A percentile compares a stretch with the other conserved stretches of the same genome.
Conservation (phyloP, 1,139 yeast species). For the Yamadazyma kanchanaburiensis region DNA sequence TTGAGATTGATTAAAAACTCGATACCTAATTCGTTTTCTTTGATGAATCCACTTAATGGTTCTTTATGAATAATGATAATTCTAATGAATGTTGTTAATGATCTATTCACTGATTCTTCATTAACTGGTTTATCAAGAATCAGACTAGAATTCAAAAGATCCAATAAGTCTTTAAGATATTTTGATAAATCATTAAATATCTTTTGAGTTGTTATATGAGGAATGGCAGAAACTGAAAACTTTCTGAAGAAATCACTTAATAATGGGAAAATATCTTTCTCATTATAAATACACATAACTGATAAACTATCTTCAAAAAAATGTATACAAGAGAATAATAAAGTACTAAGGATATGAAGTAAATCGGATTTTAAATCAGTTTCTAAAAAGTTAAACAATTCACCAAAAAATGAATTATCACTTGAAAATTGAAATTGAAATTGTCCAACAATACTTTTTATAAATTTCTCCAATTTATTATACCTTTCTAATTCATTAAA, state of each 20-base stretch:
- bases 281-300: slow-evolving; percentile 9
- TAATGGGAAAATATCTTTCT: slow-evolving; percentile 22
- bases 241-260: slow-evolving; percentile 39
- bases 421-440: slow-evolving; percentile 38
- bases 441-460: slow-evolving; percentile 40
- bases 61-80: slow-evolving; percentile 59
- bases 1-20: slow-evolving; percentile 44
- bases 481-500: slow-evolving; percentile 11
- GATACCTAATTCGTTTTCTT: slow-evolving; percentile 28
- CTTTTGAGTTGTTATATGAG: slow-evolving; percentile 15
- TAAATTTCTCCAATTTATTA: slow-evolving; percentile 20
- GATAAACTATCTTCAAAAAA: slow-evolving; percentile 8
- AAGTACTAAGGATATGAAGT: slow-evolving; percentile 26
- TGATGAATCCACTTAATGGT: slow-evolving; percentile 29
- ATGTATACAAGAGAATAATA: slow-evolving; percentile 19
- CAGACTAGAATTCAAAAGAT: neutral
- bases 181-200: slow-evolving; percentile 10
- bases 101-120: slow-evolving; percentile 4
- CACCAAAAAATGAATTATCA: slow-evolving; percentile 39
- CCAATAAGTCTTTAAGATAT: slow-evolving; percentile 6
- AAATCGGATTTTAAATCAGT: slow-evolving; percentile 28
- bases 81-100: slow-evolving; percentile 44
- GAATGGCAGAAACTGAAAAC: slow-evolving; percentile 27
- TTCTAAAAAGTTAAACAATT: slow-evolving; percentile 30
- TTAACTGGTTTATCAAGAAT: slow-evolving; percentile 2